Percentiles rank a stretch among this genome's conserved stretches.
Conservation (phyloP, 176 grass and related monocot species). For the Poa annua region DNA sequence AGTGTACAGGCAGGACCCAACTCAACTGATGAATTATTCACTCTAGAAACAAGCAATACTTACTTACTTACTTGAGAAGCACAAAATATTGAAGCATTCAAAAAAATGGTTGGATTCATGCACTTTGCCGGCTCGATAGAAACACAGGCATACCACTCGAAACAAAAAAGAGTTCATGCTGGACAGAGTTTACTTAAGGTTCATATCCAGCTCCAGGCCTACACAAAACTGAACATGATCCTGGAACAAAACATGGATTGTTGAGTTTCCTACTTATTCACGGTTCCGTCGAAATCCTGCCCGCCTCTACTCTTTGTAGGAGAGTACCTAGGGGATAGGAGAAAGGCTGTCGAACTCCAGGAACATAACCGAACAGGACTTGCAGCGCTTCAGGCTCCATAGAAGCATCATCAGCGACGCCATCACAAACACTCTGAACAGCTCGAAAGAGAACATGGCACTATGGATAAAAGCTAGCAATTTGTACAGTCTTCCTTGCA, state of each 20-base stretch:
- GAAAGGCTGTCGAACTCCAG: not conserved
- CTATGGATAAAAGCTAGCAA: conserved; percentile 41
- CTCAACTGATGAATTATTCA: too few species aligned
- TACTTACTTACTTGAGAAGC: too few species aligned
- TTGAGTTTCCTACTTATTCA: not conserved
- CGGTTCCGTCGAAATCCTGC: not conserved
- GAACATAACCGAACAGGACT: not conserved
- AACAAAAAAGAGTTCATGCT: not conserved
- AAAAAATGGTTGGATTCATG: not conserved
- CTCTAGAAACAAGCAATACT: too few species aligned
- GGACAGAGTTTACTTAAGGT: conserved; percentile 9
- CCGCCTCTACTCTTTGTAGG: not conserved
- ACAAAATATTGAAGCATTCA: not conserved
- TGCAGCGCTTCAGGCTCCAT: not conserved
- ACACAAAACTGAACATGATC: conserved; percentile 4
- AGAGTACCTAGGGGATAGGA: not conserved
- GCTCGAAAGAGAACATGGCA: not conserved
- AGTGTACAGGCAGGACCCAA: too few species aligned
- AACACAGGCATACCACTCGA: not conserved
- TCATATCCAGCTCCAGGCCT: conserved; percentile 13
- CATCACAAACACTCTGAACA: not conserved
- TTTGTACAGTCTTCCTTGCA: conserved; percentile 41
- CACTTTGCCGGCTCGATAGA: not conserved
- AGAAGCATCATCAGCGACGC: conserved; percentile 34
- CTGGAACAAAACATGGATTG: conserved; percentile 11